Conservation (phyloP, 2,329 filamentous ascomycete genomes). For the Arthrobotrys pseudoclavata region DNA sequence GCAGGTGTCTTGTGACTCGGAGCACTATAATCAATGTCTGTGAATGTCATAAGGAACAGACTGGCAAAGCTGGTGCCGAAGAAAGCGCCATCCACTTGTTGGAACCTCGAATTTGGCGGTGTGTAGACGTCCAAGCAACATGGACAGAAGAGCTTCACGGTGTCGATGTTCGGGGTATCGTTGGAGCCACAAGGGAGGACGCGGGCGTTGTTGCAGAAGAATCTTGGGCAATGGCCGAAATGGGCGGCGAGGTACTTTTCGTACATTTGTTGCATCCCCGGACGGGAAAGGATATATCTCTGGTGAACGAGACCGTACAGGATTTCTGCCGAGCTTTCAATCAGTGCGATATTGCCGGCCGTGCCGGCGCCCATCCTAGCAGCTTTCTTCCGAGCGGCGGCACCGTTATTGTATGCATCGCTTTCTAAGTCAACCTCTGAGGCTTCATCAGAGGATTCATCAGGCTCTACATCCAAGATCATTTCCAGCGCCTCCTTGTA, state of each 20-base stretch:
- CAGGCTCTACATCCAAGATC: slow-evolving; percentile 97
- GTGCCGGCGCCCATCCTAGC: slow-evolving; percentile 67
- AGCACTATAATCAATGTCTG: slow-evolving; percentile 88
- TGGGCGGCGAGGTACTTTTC: slow-evolving; percentile 98
- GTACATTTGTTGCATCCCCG: slow-evolving; percentile 98
- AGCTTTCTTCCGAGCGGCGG: slow-evolving; percentile 70
- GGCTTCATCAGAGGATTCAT: slow-evolving; percentile 90
- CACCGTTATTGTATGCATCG: slow-evolving; percentile 66
- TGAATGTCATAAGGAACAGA: slow-evolving; percentile 98
- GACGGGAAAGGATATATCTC: slow-evolving; percentile 95
- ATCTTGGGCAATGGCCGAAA: slow-evolving; percentile 95
- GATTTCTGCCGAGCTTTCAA: slow-evolving; percentile 97
- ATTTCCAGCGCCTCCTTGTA: slow-evolving; percentile 99
- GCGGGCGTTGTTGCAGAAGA: slow-evolving; percentile 86
- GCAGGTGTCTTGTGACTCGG: slow-evolving; percentile 71
- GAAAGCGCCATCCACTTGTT: slow-evolving; percentile 96
- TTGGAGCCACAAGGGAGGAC: slow-evolving; percentile 93
- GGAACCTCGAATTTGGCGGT: slow-evolving; percentile 95
- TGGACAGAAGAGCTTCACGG: slow-evolving; percentile 97
- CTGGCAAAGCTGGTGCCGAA: slow-evolving; percentile 98
- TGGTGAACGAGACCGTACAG: slow-evolving; percentile 98
- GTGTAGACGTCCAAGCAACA: slow-evolving; percentile 97
- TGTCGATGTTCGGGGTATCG: slow-evolving; percentile 95
- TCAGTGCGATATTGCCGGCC: slow-evolving; percentile 78
- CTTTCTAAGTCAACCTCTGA: slow-evolving; percentile 71